Evolutionary conservation across 164 flowering plant genomes (phyloP).

Genomic region (Santalum album): DNA sequence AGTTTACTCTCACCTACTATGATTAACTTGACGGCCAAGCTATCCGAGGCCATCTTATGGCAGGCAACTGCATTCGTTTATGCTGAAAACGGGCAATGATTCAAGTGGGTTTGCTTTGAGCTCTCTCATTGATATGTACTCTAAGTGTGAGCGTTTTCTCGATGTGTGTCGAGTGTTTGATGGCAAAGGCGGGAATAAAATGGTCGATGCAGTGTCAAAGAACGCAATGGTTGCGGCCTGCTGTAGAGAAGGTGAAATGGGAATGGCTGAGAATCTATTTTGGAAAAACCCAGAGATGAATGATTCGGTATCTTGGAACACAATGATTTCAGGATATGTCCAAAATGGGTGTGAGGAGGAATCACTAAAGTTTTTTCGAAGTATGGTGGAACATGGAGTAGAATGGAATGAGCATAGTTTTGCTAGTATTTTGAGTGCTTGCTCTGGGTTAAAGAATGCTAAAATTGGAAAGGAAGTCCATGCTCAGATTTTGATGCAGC

Average conservation of each 20-base stretch:
- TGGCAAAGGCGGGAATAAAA: constrained; percentile 10
- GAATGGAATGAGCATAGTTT: constrained; percentile 54
- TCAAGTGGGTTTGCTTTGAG: constrained; percentile 36
- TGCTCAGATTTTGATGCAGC: constrained; percentile 43
- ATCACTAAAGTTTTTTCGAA: constrained; percentile 36
- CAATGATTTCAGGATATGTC: constrained; percentile 55
- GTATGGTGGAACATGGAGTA: constrained; percentile 41
- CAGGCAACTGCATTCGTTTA: constrained; percentile 52
- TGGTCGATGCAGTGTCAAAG: constrained; percentile 42
- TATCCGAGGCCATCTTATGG: constrained; percentile 32
- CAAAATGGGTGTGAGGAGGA: constrained; percentile 44
- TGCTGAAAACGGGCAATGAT: constrained; percentile 60
- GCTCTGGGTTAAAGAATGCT: constrained; percentile 36
- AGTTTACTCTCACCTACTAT: constrained; percentile 55
- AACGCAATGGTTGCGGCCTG: constrained; percentile 82
- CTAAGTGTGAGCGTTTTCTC: constrained; percentile 51
- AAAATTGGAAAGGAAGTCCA: constrained; percentile 60
- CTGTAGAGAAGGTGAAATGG: constrained; percentile 67
- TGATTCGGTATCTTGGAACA: constrained; percentile 75
- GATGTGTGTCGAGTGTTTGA: constrained; percentile 43
- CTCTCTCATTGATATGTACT: constrained; percentile 76
- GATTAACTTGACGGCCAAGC: constrained; percentile 49
- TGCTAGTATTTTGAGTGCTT: constrained; percentile 52
- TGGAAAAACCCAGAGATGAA: constrained; percentile 32
- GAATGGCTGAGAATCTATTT: constrained; percentile 47